Evolutionary conservation across 2,329 filamentous ascomycete species (phyloP), one percentile per base, ranked within the genome.

Genomic region (Phialophora tarda): DNA sequence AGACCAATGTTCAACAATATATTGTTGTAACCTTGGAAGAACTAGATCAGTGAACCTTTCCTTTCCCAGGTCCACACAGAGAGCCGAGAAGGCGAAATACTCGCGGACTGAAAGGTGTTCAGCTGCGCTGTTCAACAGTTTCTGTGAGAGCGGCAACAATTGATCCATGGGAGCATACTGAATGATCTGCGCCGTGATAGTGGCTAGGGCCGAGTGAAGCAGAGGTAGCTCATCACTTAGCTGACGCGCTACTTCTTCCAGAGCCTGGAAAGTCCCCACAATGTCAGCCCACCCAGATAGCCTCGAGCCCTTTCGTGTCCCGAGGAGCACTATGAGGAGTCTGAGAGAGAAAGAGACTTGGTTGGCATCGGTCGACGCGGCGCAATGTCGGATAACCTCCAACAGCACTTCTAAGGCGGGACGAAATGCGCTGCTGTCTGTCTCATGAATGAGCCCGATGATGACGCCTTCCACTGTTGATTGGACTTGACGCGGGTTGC

Each of bases 71-170:
- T 92, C 86, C 0, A 91, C 89, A 71, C 95, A 89, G 60, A 91
- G 89, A 14, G 89, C 89, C 78, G 92, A 97, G 77, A 98, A 97
- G 0, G 88, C 85, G 51, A 98, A 84, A 76, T 97, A 98, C 81
- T 89, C 89, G 59, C 79, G 79, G 73, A 89, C 86, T 73, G 93
- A 84, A 0, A 84, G 84, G 53, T 90, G 87, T 59, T 85, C 85
- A 3, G 86, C 88, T 56, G 96, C 80, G 3, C 82, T 80, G 38
- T 89, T 86, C 75, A 87, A 85, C 54, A 96, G 83, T 3, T 86
- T 78, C 17, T 86, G 84, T 64, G 93, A 85, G 44, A 86, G 85
- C 0, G 91, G 86, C 50, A 96, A 88, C 41, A 96, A 80, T 6
- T 89, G 85, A 72, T 96, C 91, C 75, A 97, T 88, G 0, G 93